Base-by-base conservation (phyloP, 257 asterid species). In the Plantago major region DNA sequence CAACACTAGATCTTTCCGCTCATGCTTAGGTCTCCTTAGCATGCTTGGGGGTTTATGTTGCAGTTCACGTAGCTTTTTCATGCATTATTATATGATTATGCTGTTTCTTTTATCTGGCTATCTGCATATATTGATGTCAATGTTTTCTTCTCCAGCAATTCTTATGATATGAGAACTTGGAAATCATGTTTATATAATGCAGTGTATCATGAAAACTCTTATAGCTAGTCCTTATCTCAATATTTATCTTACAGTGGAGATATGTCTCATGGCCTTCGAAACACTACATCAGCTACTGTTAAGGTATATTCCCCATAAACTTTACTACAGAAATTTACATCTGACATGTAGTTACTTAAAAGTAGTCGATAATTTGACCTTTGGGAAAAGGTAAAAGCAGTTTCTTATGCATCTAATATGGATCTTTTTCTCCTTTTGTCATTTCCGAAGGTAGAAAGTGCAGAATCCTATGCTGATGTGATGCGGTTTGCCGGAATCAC, bases 241-340 rank as follows among this genome's bases (percentile, higher is more conserved):
- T 66, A 53, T 55, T 62, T 70, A 47, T 78, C 46, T 76, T 58
- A 47, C 78, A 92, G 97, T 78, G 98, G 95, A 45, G 77, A 84
- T 79, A 49, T 81, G 58, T 84, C 98, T 76, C 95, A 83, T 17
- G 97, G 95, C 69, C 97, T 88, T 54, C 86, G 98, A 30, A 89
- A 83, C 81, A 89, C 97, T 50, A 73, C 76, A 15, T 81, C 84
- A 46, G 95, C 95, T 68, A 89, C 93, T 72, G 71, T 92, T 43
- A 74, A 79, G 88, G 98, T 92, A 70, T 54, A 67, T 17, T 63
- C 54, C 40, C 55, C 72, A 38, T 51, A 52, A 75, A 64, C 38
- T 30, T 44, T 11, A 42, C n/a, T 57, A 12, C 33, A 26, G 3
- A 22, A 22, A 53, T 40, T 40, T 53, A 19, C 3, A 46, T 46